A percentile compares a stretch with the other conserved stretches of the same genome.
Conservation (phyloP, 2,329 filamentous ascomycete genomes). For the Apiospora marii region DNA sequence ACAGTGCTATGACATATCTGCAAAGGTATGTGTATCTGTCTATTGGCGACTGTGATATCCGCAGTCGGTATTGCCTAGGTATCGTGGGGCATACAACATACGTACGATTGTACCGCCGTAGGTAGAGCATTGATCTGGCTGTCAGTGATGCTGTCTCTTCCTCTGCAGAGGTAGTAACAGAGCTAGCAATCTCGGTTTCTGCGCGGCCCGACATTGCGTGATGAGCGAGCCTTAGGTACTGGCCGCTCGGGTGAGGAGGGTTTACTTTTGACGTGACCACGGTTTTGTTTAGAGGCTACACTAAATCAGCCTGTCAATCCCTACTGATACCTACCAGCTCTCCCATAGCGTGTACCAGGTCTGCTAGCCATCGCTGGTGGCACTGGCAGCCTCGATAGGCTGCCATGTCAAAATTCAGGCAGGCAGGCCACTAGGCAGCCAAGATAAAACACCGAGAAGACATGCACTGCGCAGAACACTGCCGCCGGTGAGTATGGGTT, state of each 20-base stretch:
- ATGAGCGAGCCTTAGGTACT: background rate
- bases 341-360: background rate
- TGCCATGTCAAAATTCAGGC: background rate
- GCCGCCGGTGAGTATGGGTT: background rate
- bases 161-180: background rate
- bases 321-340: background rate
- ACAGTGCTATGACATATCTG: background rate
- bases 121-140: background rate
- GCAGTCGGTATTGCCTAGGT: background rate
- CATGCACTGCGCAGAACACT: background rate
- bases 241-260: background rate
- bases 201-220: slow-evolving; percentile 1
- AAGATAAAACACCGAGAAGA: background rate
- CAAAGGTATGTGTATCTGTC: background rate
- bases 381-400: background rate
- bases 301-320: background rate
- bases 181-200: slow-evolving; percentile 7
- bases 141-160: background rate
- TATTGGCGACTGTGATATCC: background rate
- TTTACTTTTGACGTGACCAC: background rate
- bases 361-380: background rate
- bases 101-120: background rate
- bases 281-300: background rate
- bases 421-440: background rate
- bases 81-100: background rate